These are phyloP conservation scores for Galeopsis tetrahit DNA, from an alignment of 257 asterid genomes.

Conservation along the genomic window DNA sequence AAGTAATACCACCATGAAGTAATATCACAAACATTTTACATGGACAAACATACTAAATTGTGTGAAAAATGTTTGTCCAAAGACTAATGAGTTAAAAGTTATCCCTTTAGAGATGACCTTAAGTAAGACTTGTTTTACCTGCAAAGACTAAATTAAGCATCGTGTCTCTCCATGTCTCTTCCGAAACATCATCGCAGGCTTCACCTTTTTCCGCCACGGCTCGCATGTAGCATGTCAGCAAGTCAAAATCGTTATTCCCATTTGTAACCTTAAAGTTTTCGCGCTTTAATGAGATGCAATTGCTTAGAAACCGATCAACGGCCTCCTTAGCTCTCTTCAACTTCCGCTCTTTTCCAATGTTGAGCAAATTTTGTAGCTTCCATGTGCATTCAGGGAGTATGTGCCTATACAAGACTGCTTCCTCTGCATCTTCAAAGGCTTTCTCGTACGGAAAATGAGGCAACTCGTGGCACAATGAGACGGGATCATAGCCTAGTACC, in stretches of 20 bases:
- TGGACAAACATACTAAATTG: too few relatives aligned
- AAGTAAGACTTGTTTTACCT: not conserved
- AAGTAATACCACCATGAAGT: too few relatives aligned
- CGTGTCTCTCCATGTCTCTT: slow-evolving; percentile 29
- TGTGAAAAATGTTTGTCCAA: too few relatives aligned
- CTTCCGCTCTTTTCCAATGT: not conserved
- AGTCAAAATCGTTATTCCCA: not conserved
- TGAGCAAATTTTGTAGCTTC: slow-evolving; percentile 40
- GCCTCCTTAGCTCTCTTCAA: too few relatives aligned
- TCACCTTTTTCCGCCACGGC: slow-evolving; percentile 1
- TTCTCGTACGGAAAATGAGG: slow-evolving; percentile 33
- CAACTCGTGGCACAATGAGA: slow-evolving; percentile 28
- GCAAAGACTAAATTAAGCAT: slow-evolving; percentile 38
- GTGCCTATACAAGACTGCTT: slow-evolving; percentile 35
- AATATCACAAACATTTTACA: too few relatives aligned
- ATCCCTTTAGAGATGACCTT: too few relatives aligned
- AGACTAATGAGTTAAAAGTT: too few relatives aligned
- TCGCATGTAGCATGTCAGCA: slow-evolving; percentile 32
- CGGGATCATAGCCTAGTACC: slow-evolving; percentile 43
- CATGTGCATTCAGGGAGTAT: slow-evolving; percentile 37
- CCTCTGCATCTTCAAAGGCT: slow-evolving; percentile 43
- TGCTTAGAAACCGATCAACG: not conserved
- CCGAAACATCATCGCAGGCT: not conserved
- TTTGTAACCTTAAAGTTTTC: not conserved
- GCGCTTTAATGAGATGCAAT: slow-evolving; percentile 26